Evolutionary conservation across 768 basidiomycete species (phyloP).

Genomic region (Lyophyllum shimeji): DNA sequence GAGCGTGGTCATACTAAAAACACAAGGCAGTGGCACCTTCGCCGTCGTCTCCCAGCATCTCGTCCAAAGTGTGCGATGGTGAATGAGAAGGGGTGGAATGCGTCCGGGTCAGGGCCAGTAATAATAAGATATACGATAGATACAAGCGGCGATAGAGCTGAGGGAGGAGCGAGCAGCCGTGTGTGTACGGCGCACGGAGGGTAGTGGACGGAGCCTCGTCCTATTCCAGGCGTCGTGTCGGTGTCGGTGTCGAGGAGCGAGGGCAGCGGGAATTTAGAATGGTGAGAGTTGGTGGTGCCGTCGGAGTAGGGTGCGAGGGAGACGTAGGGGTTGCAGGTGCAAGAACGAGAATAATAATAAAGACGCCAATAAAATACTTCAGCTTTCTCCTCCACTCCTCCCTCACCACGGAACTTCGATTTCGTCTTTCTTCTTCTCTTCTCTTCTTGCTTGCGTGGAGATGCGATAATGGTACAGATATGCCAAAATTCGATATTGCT

Average conservation of each 20-base stretch:
- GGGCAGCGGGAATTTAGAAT: neutral
- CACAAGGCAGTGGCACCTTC: neutral
- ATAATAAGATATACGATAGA: constrained; percentile 14
- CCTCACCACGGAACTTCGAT: too few species aligned
- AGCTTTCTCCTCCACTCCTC: neutral
- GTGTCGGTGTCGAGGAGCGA: neutral
- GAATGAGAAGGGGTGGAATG: neutral
- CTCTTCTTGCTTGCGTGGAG: neutral
- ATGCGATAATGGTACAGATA: neutral
- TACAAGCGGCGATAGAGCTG: neutral
- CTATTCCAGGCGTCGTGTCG: neutral
- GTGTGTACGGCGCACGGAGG: neutral
- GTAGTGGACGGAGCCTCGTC: neutral
- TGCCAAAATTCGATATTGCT: neutral
- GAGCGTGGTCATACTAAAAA: constrained; percentile 2
- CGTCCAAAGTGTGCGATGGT: neutral
- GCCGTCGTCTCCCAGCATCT: neutral
- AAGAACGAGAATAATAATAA: constrained; percentile 1
- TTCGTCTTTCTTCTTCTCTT: neutral
- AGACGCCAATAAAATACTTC: constrained; percentile 6
- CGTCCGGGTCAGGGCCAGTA: neutral
- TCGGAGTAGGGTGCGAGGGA: neutral
- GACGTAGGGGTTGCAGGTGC: neutral
- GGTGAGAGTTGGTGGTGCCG: neutral
- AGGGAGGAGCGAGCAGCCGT: neutral